Evolutionary conservation across 1,284 basidiomycete species (phyloP).

Genomic region (Trichosporon asahii): DNA sequence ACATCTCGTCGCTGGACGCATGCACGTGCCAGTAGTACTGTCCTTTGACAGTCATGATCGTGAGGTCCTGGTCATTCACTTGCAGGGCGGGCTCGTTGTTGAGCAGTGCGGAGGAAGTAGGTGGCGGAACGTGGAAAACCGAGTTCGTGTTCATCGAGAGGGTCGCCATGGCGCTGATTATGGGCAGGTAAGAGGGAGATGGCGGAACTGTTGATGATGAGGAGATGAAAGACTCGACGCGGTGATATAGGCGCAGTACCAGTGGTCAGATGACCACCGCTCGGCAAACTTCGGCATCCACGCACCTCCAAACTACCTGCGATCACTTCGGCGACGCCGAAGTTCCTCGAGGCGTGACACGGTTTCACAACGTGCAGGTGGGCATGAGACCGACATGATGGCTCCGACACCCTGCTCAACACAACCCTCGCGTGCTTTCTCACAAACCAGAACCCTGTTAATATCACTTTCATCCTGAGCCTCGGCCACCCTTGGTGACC

Average conservation of each 20-base stretch:
- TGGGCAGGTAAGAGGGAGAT: background rate
- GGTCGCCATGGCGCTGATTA: background rate
- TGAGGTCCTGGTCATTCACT: constrained; percentile 16
- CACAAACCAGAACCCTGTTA: too few species aligned
- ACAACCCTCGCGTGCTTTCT: too few species aligned
- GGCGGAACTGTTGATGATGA: background rate
- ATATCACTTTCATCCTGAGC: too few species aligned
- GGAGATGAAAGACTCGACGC: background rate
- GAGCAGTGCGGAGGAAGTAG: background rate
- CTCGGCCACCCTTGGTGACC: too few species aligned
- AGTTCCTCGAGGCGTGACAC: too few species aligned
- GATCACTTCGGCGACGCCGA: too few species aligned
- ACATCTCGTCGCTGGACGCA: constrained; percentile 12
- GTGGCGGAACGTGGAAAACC: background rate
- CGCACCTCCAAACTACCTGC: too few species aligned
- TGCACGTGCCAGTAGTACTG: constrained; percentile 18
- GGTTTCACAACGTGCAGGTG: too few species aligned
- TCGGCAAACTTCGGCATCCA: constrained; percentile 2
- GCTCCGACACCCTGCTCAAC: too few species aligned
- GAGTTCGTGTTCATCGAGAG: constrained; percentile 1
- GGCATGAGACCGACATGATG: too few species aligned
- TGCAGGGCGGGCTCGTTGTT: constrained; percentile 3
- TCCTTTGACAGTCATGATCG: constrained; percentile 14
- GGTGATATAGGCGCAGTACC: background rate
- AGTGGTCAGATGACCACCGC: background rate